These are phyloP conservation scores for Kregervanrija pseudodelftensis DNA, from an alignment of 805 yeast genomes.

Conservation along the genomic window DNA sequence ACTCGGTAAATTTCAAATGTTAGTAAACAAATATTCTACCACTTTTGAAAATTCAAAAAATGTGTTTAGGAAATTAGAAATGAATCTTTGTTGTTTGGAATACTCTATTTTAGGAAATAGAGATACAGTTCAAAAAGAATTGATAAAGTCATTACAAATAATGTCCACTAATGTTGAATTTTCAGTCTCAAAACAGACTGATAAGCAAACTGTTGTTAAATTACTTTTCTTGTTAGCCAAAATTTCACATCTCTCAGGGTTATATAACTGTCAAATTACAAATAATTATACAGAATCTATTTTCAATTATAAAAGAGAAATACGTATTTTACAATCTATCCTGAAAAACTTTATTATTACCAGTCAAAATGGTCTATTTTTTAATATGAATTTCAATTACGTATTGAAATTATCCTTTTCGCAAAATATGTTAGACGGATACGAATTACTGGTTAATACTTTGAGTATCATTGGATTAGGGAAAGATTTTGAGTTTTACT, in stretches of 20 bases:
- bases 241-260: slow-evolving; percentile 29
- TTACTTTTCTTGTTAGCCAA: slow-evolving; percentile 26
- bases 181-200: slow-evolving; percentile 10
- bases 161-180: neutral
- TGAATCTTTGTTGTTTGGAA: slow-evolving; percentile 3
- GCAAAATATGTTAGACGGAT: slow-evolving; percentile 29
- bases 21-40: neutral
- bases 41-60: neutral
- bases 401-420: slow-evolving; percentile 32
- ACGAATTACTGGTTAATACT: slow-evolving; percentile 32
- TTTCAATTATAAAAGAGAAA: slow-evolving; percentile 37
- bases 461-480: slow-evolving; percentile 46
- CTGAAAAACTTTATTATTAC: slow-evolving; percentile 32
- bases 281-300: slow-evolving; percentile 26
- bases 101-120: neutral
- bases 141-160: neutral
- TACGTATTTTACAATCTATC: slow-evolving; percentile 48
- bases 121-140: neutral
- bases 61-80: neutral
- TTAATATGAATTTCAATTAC: slow-evolving; percentile 17
- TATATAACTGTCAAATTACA: slow-evolving; percentile 14
- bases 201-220: slow-evolving; percentile 12
- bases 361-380: slow-evolving; percentile 8
- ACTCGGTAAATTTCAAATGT: neutral
- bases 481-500: slow-evolving; percentile 50